Evolutionary conservation across 495 filamentous ascomycete genomes (phyloP), one percentile per base, ranked within the genome.

Genomic region (Neurospora tetraspora): DNA sequence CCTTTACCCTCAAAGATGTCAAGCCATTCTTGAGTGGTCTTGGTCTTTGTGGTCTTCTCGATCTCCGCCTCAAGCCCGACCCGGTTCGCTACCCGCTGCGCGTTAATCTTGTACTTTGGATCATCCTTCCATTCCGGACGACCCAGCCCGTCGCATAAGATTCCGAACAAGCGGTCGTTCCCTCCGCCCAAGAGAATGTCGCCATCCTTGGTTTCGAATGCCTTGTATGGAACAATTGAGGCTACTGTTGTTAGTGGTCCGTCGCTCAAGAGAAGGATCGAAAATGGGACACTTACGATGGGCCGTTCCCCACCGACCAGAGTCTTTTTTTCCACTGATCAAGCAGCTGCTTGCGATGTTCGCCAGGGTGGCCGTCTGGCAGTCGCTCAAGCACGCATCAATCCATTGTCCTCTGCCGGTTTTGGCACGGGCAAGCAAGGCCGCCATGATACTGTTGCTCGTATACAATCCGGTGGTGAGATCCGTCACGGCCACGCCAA

Each of bases 381-480:
- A 97, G 80, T 99, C 96, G 77, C 93, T 96, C 71, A 99, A 81
- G 3, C 91, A 89, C 23, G 93, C 92, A 80, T 99, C 96, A 68
- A 99, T 94, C 81, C 97, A 93, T 81, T 98, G 96, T 0, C 96
- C 96, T 65, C 78, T 80, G 2, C 85, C 84, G 0, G 83, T 83
- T 74, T 77, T 85, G 4, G 79, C 81, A 18, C 96, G 87, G 1
- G 88, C 86, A 69, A 99, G 83, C 65, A 99, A 83, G 1, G 96
- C 94, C 0, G 96, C 96, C 93, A 98, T 97, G 77, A 99, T 94
- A 39, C 92, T 89, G 82, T 98, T 98, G 68, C 92, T 94, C n/a
- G 96, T 94, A 79, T 98, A 98, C n/a, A 99, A 78, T 0, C 96
- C 96, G 0, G 96, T 98, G 0, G 96, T 98, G 70, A 99, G 81